These are phyloP conservation scores for Cordyceps farinosa DNA, from an alignment of 2,329 filamentous ascomycete species.

Conservation along the genomic window DNA sequence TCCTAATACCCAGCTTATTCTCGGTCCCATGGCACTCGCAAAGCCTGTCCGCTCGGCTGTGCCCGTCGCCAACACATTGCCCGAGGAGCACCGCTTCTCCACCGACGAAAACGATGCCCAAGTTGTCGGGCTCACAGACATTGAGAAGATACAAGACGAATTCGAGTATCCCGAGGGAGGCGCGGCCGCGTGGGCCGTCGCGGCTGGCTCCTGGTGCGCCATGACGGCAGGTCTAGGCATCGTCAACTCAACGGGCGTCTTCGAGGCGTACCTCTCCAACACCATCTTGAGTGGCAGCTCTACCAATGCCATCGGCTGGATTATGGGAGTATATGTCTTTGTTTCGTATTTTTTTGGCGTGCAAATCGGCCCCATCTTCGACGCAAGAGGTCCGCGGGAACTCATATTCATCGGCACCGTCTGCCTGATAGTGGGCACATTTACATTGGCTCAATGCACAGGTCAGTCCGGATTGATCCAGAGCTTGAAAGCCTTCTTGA, in stretches of 20 bases:
- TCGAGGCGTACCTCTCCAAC: conserved; percentile 58
- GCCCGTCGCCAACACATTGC: no score
- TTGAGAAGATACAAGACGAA: no score
- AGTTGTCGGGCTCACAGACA: no score
- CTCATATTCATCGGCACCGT: not conserved
- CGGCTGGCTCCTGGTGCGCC: conserved; percentile 62
- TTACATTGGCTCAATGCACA: conserved; percentile 64
- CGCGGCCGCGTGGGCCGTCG: conserved; percentile 59
- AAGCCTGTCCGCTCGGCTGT: no score
- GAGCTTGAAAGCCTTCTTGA: no score
- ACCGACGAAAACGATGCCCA: no score
- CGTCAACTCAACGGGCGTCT: conserved; percentile 60
- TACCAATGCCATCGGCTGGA: conserved; percentile 62
- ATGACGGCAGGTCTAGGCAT: conserved; percentile 60
- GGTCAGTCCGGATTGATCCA: conserved; percentile 31
- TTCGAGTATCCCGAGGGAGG: conserved; percentile 57
- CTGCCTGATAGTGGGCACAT: conserved; percentile 53
- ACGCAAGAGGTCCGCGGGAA: conserved; percentile 28
- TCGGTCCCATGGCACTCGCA: no score
- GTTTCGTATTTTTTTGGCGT: conserved; percentile 64
- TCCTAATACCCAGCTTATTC: no score
- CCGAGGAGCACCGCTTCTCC: no score
- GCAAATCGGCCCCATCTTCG: conserved; percentile 66
- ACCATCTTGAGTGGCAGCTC: conserved; percentile 57
- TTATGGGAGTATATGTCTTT: conserved; percentile 65